phyloP scores from a whole-genome alignment of 2,329 filamentous ascomycete genomes.

The Penicillium sp. region DNA sequence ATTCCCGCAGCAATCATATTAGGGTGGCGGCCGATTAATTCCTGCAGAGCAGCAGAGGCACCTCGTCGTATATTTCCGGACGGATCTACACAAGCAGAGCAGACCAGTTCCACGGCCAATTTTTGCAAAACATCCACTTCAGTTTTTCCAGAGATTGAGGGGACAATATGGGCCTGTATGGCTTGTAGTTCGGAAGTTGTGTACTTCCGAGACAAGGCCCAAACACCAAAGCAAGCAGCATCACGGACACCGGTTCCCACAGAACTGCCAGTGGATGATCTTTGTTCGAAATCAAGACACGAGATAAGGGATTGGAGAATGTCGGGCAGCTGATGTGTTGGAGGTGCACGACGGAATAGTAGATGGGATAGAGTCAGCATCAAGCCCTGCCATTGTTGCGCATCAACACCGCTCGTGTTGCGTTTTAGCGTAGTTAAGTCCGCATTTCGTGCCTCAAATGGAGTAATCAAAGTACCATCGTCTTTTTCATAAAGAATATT shows the following conservation, averaged over 20 bases:
- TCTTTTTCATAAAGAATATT: slow-evolving; percentile 58
- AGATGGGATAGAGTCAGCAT: slow-evolving; percentile 85
- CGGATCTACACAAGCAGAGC: slow-evolving; percentile 80
- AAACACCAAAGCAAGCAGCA: slow-evolving; percentile 93
- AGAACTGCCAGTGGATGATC: slow-evolving; percentile 78
- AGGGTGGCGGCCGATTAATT: slow-evolving; percentile 89
- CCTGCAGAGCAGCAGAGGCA: slow-evolving; percentile 88
- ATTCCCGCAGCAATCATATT: slow-evolving; percentile 82
- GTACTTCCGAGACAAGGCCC: slow-evolving; percentile 87
- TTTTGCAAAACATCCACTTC: slow-evolving; percentile 63
- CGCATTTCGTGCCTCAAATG: slow-evolving; percentile 32
- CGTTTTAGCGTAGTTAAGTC: slow-evolving; percentile 43
- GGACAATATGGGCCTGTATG: slow-evolving; percentile 48
- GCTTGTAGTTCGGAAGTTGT: slow-evolving; percentile 71
- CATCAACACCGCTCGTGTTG: slow-evolving; percentile 73
- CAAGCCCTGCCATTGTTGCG: slow-evolving; percentile 87
- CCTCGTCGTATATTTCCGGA: slow-evolving; percentile 91
- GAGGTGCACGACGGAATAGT: slow-evolving; percentile 79
- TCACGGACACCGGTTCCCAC: slow-evolving; percentile 89
- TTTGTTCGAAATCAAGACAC: slow-evolving; percentile 84
- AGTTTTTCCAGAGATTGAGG: slow-evolving; percentile 28
- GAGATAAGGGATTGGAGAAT: slow-evolving; percentile 76
- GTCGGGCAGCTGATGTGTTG: slow-evolving; percentile 65
- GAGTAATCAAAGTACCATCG: slow-evolving; percentile 41
- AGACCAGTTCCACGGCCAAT: slow-evolving; percentile 76